A percentile compares a stretch with the other conserved stretches of the same genome.
phyloP scores from a whole-genome alignment of 2,329 filamentous ascomycete genomes.

The Botrytis tulipae region DNA sequence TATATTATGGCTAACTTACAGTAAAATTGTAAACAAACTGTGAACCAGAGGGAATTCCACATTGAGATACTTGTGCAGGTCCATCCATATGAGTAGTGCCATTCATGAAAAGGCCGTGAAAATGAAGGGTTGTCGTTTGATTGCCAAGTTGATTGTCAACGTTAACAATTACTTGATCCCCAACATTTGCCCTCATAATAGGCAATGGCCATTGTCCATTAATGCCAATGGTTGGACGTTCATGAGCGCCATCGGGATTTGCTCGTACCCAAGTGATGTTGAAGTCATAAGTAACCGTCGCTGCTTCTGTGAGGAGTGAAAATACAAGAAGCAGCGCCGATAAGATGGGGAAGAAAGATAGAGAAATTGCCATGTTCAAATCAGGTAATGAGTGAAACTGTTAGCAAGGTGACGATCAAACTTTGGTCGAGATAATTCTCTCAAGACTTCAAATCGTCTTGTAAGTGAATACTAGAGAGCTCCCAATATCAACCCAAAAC shows the following conservation, averaged over 20 bases:
- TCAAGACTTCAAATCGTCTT: not conserved
- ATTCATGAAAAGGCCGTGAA: conserved; percentile 70
- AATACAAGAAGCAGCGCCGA: conserved; percentile 34
- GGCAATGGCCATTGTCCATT: conserved; percentile 76
- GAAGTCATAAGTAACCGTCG: conserved; percentile 60
- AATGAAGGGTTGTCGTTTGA: conserved; percentile 62
- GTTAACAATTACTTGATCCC: conserved; percentile 51
- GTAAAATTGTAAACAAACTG: conserved; percentile 69
- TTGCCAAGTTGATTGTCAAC: conserved; percentile 47
- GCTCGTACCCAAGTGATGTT: conserved; percentile 69
- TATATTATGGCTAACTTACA: conserved; percentile 40
- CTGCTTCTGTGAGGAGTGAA: conserved; percentile 42
- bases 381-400: not conserved
- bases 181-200: conserved; percentile 58
- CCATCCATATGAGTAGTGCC: conserved; percentile 69
- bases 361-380: conserved; percentile 43
- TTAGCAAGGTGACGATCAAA: not conserved
- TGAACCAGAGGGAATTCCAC: conserved; percentile 60
- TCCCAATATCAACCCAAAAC: not conserved
- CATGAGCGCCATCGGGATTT: conserved; percentile 66
- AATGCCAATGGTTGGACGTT: conserved; percentile 70
- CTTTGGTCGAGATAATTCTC: not conserved
- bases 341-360: conserved; percentile 44
- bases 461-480: not conserved
- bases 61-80: conserved; percentile 63